phyloP scores from a whole-genome alignment of 345 rosid genomes.

The Cardamine occulta region DNA sequence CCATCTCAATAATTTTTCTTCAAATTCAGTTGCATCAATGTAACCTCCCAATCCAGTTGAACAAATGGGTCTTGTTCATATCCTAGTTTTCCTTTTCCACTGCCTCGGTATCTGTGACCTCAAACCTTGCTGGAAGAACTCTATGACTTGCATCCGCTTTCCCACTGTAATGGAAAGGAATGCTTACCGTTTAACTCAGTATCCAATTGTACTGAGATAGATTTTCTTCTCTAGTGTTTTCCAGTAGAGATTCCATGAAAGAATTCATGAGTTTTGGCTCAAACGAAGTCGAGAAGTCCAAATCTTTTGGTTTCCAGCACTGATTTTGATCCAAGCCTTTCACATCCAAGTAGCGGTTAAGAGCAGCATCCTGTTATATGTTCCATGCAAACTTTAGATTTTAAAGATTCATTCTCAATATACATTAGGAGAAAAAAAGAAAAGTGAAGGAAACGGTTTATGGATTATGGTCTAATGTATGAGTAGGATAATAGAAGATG shows the following conservation, averaged over 20 bases:
- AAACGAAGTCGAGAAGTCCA: constrained; percentile 6
- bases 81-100: no score
- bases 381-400: not conserved
- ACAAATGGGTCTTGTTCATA: no score
- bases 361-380: not conserved
- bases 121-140: no score
- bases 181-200: no score
- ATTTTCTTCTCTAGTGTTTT: not conserved
- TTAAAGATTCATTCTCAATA: no score
- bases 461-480: not conserved
- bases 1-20: not conserved
- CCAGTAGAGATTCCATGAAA: constrained; percentile 5
- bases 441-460: not conserved
- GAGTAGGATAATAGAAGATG: not conserved
- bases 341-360: constrained; percentile 15
- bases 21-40: not conserved
- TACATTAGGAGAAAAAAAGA: no score
- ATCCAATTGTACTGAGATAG: not conserved
- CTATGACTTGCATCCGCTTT: no score
- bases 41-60: not conserved
- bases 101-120: no score
- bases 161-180: no score
- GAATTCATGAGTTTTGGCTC: not conserved
- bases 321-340: constrained; percentile 6
- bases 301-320: constrained; percentile 19